Evolutionary conservation across 306 rosid species (phyloP).

Genomic region (Trifolium dubium): DNA sequence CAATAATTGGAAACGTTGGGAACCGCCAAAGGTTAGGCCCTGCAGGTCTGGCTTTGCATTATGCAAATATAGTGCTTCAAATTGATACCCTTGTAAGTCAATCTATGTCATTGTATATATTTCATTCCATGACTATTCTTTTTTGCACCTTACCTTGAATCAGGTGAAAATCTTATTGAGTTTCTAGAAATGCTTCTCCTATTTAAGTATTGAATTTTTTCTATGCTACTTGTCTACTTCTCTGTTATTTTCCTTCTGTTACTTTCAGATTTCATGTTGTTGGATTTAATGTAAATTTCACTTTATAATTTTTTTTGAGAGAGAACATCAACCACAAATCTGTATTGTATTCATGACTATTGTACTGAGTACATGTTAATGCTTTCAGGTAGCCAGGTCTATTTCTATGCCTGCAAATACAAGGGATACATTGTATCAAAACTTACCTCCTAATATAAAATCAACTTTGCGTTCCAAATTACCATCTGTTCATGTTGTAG

Average conservation of each 20-base stretch:
- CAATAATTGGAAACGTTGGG: conserved; percentile 45
- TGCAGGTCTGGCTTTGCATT: conserved; percentile 84
- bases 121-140: conserved; percentile 31
- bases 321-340: conserved; percentile 12
- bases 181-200: conserved; percentile 25
- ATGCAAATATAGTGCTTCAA: conserved; percentile 85
- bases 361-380: conserved; percentile 36
- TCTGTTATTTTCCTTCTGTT: conserved; percentile 7
- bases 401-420: conserved; percentile 68
- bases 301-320: background rate
- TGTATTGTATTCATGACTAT: background rate
- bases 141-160: conserved; percentile 10
- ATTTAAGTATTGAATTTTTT: conserved; percentile 14
- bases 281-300: background rate
- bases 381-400: conserved; percentile 72
- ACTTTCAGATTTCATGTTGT: conserved; percentile 17
- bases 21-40: conserved; percentile 68
- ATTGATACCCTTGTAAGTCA: conserved; percentile 81
- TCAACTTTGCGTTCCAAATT: conserved; percentile 65
- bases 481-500: conserved; percentile 56
- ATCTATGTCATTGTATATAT: conserved; percentile 30
- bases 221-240: conserved; percentile 6
- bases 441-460: conserved; percentile 75
- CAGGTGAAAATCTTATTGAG: conserved; percentile 21
- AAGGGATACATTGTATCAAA: conserved; percentile 77